Evolutionary conservation across 2,329 filamentous ascomycete genomes (phyloP).

Genomic region (Capronia americana): DNA sequence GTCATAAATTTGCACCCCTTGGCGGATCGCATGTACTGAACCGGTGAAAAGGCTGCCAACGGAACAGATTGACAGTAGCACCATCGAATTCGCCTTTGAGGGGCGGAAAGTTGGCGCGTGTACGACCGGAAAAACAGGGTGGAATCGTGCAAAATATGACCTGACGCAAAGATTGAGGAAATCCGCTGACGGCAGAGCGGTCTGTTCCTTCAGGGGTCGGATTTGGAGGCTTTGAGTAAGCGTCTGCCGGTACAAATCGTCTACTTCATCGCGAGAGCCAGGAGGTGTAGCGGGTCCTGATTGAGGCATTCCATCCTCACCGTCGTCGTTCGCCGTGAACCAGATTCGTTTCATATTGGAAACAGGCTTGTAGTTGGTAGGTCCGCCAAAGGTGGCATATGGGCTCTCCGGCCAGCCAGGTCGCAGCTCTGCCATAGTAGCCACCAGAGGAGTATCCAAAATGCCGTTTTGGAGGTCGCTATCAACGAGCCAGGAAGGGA

Average conservation of each 20-base stretch:
- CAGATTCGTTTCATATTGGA: conserved; percentile 31
- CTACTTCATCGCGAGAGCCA: conserved; percentile 34
- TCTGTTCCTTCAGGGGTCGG: conserved; percentile 30
- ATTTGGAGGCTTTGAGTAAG: conserved; percentile 36
- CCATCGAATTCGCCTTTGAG: conserved; percentile 40
- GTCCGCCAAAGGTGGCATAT: conserved; percentile 14
- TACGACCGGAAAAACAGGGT: conserved; percentile 36
- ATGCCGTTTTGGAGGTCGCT: conserved; percentile 31
- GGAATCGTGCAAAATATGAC: conserved; percentile 36
- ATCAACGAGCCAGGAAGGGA: conserved; percentile 34
- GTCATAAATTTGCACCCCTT: conserved; percentile 44
- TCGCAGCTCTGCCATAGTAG: conserved; percentile 31
- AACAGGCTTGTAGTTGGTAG: conserved; percentile 20
- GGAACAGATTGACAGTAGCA: conserved; percentile 49
- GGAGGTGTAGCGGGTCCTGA: conserved; percentile 33
- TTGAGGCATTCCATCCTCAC: conserved; percentile 21
- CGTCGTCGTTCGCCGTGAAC: conserved; percentile 30
- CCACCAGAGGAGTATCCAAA: conserved; percentile 33
- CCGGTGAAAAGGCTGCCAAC: conserved; percentile 48
- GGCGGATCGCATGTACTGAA: conserved; percentile 41
- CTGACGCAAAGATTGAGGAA: conserved; percentile 38
- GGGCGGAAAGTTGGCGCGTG: conserved; percentile 38
- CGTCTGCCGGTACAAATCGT: conserved; percentile 35
- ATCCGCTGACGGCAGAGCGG: conserved; percentile 33
- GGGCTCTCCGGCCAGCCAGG: conserved; percentile 33